These are phyloP conservation scores for Sporothrix pallida DNA, from an alignment of 2,329 filamentous ascomycete species.

Conservation along the genomic window DNA sequence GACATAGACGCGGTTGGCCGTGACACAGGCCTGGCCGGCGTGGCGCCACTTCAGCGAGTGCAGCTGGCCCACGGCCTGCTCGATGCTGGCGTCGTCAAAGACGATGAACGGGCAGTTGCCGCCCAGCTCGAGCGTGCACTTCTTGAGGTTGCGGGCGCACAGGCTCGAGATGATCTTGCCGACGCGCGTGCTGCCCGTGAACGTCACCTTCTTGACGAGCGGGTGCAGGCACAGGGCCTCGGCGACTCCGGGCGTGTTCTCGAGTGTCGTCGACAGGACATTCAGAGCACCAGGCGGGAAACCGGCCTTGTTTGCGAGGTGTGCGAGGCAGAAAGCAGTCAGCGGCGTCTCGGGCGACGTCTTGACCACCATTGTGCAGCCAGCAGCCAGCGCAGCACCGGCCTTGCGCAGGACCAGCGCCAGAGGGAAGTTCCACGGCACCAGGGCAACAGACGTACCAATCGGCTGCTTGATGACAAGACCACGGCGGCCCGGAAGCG, in stretches of 20 bases:
- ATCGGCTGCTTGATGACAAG: slow-evolving; percentile 78
- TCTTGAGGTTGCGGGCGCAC: slow-evolving; percentile 70
- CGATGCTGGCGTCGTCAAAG: slow-evolving; percentile 69
- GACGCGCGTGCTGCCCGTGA: slow-evolving; percentile 74
- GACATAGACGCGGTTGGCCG: slow-evolving; percentile 69
- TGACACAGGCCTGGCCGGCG: slow-evolving; percentile 69
- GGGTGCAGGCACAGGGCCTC: slow-evolving; percentile 55
- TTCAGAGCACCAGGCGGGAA: slow-evolving; percentile 75
- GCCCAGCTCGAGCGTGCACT: slow-evolving; percentile 71
- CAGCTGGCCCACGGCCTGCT: slow-evolving; percentile 59
- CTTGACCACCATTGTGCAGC: slow-evolving; percentile 76
- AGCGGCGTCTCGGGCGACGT: slow-evolving; percentile 76
- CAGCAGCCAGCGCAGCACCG: slow-evolving; percentile 70
- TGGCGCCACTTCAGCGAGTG: slow-evolving; percentile 53
- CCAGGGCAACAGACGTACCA: slow-evolving; percentile 69
- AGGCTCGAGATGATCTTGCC: slow-evolving; percentile 69
- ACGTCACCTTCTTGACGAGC: slow-evolving; percentile 68
- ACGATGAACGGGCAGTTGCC: slow-evolving; percentile 73
- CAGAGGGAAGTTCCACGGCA: slow-evolving; percentile 76
- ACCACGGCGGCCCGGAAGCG: slow-evolving; percentile 66
- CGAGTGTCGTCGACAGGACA: slow-evolving; percentile 53
- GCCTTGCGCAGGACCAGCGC: slow-evolving; percentile 72
- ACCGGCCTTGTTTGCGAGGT: slow-evolving; percentile 72
- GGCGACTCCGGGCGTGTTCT: slow-evolving; percentile 52
- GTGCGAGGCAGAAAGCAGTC: slow-evolving; percentile 71